Evolutionary conservation across 768 basidiomycete genomes (phyloP).

Genomic region (Cytidiella melzeri): DNA sequence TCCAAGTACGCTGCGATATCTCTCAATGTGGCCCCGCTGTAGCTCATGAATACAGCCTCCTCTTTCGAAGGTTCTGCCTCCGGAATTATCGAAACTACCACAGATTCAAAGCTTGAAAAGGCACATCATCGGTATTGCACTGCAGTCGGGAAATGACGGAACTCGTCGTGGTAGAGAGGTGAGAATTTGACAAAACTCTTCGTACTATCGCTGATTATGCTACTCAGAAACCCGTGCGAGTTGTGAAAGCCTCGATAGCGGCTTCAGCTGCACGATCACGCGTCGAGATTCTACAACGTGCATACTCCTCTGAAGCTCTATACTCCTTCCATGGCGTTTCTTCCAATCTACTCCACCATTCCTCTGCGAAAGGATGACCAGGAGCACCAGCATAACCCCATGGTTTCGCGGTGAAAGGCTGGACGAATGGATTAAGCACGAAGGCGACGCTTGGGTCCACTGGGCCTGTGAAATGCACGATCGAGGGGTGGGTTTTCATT

Average conservation of each 20-base stretch:
- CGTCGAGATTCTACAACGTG: conserved; percentile 14
- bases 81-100: no score
- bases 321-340: conserved; percentile 39
- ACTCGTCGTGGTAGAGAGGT: neutral
- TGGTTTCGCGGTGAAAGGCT: conserved; percentile 48
- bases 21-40: no score
- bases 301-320: conserved; percentile 21
- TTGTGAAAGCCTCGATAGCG: neutral
- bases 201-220: no score
- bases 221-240: no score
- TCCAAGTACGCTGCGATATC: no score
- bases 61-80: no score
- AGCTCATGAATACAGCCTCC: no score
- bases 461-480: conserved; percentile 57
- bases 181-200: neutral
- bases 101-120: no score
- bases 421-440: conserved; percentile 46
- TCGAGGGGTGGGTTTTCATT: conserved; percentile 32
- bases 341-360: conserved; percentile 42
- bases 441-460: conserved; percentile 39
- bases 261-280: conserved; percentile 11
- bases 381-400: conserved; percentile 53
- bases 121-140: no score
- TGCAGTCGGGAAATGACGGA: no score
- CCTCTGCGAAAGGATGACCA: conserved; percentile 40